phyloP scores from a whole-genome alignment of 1,284 basidiomycete species.

The Bjerkandera adusta region DNA sequence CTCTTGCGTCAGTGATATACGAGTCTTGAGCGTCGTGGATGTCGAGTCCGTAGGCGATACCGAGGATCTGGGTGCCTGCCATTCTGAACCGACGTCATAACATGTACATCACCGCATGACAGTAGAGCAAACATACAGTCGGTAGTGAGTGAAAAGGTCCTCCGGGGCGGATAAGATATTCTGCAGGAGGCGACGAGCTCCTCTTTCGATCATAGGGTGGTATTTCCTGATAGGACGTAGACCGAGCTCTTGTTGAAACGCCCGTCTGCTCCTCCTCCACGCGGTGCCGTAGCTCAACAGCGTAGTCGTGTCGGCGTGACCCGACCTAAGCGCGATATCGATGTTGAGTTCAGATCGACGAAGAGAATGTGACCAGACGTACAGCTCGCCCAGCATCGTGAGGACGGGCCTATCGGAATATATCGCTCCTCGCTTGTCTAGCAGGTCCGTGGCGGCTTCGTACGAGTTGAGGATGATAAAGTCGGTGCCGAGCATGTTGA shows the following conservation, averaged over 20 bases:
- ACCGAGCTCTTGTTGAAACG: no score
- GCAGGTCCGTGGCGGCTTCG: conserved; percentile 51
- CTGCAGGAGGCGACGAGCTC: no score
- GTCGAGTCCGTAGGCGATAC: conserved; percentile 27
- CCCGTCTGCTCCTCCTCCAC: no score
- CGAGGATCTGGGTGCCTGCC: conserved; percentile 25
- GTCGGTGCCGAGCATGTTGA: conserved; percentile 57
- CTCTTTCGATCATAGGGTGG: no score
- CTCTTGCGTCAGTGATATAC: conserved; percentile 24
- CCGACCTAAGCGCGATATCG: no score
- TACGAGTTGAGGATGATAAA: conserved; percentile 59
- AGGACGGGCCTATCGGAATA: conserved; percentile 64
- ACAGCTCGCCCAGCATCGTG: conserved; percentile 43
- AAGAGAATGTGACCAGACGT: conserved; percentile 72
- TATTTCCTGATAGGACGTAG: no score
- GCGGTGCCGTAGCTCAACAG: no score
- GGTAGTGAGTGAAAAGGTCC: not conserved
- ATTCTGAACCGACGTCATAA: no score
- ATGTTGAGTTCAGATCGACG: no score
- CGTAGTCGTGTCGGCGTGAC: no score
- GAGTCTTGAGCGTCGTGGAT: conserved; percentile 23
- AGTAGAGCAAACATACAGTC: no score
- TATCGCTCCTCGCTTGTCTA: conserved; percentile 64
- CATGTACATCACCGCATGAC: no score
- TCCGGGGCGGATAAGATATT: not conserved